Evolutionary conservation across 78 protist species (phyloP).

Genomic region (Dictyostelium purpureum): DNA sequence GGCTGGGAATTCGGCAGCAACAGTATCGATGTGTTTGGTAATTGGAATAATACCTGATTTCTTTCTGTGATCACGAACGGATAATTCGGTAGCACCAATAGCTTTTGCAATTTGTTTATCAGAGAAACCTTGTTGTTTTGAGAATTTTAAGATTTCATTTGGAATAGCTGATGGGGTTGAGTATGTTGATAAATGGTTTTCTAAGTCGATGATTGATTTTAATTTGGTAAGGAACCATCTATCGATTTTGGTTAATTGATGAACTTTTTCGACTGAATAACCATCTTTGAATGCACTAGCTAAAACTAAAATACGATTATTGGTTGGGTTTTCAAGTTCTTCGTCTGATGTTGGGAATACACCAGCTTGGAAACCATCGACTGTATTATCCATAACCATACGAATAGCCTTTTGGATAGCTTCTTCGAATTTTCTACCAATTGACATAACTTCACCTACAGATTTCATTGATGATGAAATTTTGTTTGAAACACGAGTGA

Average conservation of each 20-base stretch:
- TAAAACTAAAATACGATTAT: slow-evolving; percentile 90
- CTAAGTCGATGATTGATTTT: slow-evolving; percentile 80
- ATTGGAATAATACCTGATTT: slow-evolving; percentile 80
- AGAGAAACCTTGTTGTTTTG: slow-evolving; percentile 94
- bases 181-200: slow-evolving; percentile 24
- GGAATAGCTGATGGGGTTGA: background rate
- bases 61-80: slow-evolving; percentile 79
- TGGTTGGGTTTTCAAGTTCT: slow-evolving; percentile 87
- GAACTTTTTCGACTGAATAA: slow-evolving; percentile 87
- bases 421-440: slow-evolving; percentile 97
- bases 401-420: slow-evolving; percentile 89
- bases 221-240: slow-evolving; percentile 94
- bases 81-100: slow-evolving; percentile 76
- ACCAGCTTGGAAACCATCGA: slow-evolving; percentile 71
- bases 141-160: slow-evolving; percentile 51
- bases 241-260: slow-evolving; percentile 94
- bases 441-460: slow-evolving; percentile 98
- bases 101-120: slow-evolving; percentile 88
- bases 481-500: slow-evolving; percentile 80
- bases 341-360: slow-evolving; percentile 76
- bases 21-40: slow-evolving; percentile 98
- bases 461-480: slow-evolving; percentile 95
- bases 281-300: slow-evolving; percentile 90
- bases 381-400: slow-evolving; percentile 63
- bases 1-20: slow-evolving; percentile 98